Conservation (phyloP, 768 basidiomycete genomes). For the Suillus sp. region DNA sequence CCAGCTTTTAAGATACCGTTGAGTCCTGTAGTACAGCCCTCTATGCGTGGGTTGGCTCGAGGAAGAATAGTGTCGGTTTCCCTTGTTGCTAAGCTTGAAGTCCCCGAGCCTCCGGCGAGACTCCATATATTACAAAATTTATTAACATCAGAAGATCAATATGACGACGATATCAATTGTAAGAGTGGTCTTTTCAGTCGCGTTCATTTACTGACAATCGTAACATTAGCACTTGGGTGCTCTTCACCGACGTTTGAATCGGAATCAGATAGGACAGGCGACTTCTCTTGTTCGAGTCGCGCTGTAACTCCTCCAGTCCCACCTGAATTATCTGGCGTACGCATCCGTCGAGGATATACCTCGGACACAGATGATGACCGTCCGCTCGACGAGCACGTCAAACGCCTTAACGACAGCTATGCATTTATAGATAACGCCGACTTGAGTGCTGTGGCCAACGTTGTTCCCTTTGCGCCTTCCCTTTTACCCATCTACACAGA, state of each 20-base stretch:
- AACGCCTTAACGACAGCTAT: not conserved
- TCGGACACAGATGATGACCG: conserved; percentile 22
- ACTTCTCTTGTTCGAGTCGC: not conserved
- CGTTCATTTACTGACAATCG: not conserved
- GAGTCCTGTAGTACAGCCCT: conserved; percentile 29
- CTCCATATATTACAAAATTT: not conserved
- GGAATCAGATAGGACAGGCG: not conserved
- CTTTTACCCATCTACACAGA: conserved; percentile 49
- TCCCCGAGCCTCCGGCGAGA: conserved; percentile 9
- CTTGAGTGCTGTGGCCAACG: not conserved
- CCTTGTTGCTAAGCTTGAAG: conserved; percentile 26
- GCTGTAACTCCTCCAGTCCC: not conserved
- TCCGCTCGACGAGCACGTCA: conserved; percentile 25
- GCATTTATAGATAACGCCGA: not conserved
- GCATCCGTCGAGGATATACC: conserved; percentile 23
- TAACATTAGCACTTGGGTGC: not conserved
- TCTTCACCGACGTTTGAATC: not conserved
- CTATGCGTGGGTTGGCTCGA: conserved; percentile 17
- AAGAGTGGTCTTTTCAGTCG: not conserved
- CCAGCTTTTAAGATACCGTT: conserved; percentile 49
- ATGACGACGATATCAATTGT: not conserved
- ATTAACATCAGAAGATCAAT: not conserved
- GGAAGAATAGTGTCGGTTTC: conserved; percentile 9
- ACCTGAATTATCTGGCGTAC: conserved; percentile 15
- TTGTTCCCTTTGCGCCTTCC: conserved; percentile 37